A percentile compares a stretch with the other conserved stretches of the same genome.
Conservation (phyloP, 306 rosid genomes). For the Castanospermum australe region DNA sequence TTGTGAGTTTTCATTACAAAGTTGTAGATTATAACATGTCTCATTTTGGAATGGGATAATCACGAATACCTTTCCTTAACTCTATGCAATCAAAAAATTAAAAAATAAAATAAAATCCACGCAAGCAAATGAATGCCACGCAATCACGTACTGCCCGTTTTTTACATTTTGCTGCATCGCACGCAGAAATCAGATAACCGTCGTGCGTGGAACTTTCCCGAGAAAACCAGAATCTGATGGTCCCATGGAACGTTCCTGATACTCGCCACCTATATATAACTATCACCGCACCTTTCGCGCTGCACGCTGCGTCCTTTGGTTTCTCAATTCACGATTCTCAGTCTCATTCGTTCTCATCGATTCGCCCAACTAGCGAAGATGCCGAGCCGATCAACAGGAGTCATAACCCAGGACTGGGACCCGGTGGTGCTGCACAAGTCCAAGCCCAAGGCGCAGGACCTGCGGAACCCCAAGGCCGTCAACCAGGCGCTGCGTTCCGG, state of each 20-base stretch:
- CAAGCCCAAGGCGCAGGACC: slow-evolving; percentile 57
- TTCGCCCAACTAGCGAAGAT: no score
- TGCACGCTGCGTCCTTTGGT: rapidly evolving
- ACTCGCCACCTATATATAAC: slow-evolving; percentile 2
- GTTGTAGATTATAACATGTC: no score
- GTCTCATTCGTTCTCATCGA: not conserved
- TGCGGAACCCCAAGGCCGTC: slow-evolving; percentile 62
- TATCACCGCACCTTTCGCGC: not conserved
- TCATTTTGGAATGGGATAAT: no score
- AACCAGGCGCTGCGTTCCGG: slow-evolving; percentile 81
- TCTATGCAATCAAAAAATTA: no score
- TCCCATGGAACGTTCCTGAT: slow-evolving; percentile 39
- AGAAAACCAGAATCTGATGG: not conserved
- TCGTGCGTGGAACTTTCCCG: slow-evolving; percentile 26
- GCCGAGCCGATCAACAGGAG: slow-evolving; percentile 71
- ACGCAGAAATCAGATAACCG: no score
- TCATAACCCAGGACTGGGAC: slow-evolving; percentile 75
- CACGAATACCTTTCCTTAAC: no score
- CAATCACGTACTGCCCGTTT: no score
- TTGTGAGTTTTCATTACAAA: no score
- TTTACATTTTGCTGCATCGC: no score
- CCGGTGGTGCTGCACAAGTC: slow-evolving; percentile 68
- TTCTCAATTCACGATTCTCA: not conserved
- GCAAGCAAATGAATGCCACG: no score
- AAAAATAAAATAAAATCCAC: no score